phyloP scores from a whole-genome alignment of 1,284 basidiomycete genomes.

The Tylopilus sp. region DNA sequence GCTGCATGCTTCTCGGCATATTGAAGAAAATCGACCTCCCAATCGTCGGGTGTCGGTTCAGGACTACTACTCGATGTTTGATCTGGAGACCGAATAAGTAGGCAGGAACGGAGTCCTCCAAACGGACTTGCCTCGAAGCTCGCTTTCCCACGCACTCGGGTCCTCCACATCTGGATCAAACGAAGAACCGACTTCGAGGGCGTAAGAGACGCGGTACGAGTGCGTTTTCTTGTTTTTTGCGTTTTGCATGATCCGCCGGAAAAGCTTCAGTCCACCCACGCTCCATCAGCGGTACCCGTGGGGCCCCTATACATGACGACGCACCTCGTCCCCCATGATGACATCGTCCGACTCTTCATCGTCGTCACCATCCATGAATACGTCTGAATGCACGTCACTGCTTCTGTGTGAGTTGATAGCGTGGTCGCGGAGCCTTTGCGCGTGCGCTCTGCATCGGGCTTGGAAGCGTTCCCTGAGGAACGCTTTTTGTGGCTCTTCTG shows the following conservation, averaged over 20 bases:
- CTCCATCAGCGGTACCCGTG: slow-evolving; percentile 6
- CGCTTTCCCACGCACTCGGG: slow-evolving; percentile 52
- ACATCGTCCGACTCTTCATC: slow-evolving; percentile 45
- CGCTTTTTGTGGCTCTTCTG: slow-evolving; percentile 41
- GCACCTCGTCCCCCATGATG: slow-evolving; percentile 62
- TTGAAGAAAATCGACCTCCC: slow-evolving; percentile 54
- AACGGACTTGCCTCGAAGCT: slow-evolving; percentile 40
- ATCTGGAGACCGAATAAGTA: slow-evolving; percentile 5
- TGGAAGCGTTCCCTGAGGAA: slow-evolving; percentile 61
- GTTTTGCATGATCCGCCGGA: slow-evolving; percentile 56
- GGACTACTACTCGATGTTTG: slow-evolving; percentile 11
- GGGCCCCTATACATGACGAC: slow-evolving; percentile 1
- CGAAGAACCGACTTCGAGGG: slow-evolving; percentile 67
- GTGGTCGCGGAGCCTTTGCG: slow-evolving; percentile 48
- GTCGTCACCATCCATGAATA: slow-evolving; percentile 51
- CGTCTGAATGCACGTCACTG: slow-evolving; percentile 45
- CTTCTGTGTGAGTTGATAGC: slow-evolving; percentile 44
- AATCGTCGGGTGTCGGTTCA: slow-evolving; percentile 40
- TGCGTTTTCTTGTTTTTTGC: slow-evolving; percentile 47
- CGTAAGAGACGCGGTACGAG: slow-evolving; percentile 56
- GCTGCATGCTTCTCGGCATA: slow-evolving; percentile 54
- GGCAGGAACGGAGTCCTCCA: background rate
- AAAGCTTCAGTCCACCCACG: slow-evolving; percentile 43
- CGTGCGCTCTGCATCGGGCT: slow-evolving; percentile 57
- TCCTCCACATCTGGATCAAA: slow-evolving; percentile 70